A percentile compares a stretch with the other conserved stretches of the same genome.
Evolutionary conservation across 331 rosid genomes (phyloP).

Genomic region (Quercus lobata): DNA sequence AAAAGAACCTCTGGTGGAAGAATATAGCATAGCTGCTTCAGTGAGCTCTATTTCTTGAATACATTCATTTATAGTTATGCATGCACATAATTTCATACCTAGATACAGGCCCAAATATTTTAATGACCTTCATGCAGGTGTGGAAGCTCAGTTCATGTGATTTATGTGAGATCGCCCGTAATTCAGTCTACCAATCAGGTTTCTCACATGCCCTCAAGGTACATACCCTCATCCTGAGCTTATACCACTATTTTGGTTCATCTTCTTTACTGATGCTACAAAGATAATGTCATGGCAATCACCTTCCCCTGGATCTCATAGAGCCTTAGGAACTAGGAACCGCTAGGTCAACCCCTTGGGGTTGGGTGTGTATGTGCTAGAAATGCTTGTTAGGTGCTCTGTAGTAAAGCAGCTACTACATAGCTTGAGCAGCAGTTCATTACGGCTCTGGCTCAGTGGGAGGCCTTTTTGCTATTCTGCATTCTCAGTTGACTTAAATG

Average conservation of each 20-base stretch:
- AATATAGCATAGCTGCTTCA: conserved; percentile 97
- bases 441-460: not conserved
- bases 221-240: not conserved
- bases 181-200: conserved; percentile 98
- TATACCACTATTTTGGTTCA: not conserved
- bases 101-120: not conserved
- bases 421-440: not conserved
- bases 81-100: not conserved
- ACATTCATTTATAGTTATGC: not conserved
- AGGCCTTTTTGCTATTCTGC: not conserved
- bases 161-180: conserved; percentile 95
- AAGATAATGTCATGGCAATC: not conserved
- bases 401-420: not conserved
- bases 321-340: too few relatives aligned
- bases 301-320: not conserved
- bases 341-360: too few relatives aligned
- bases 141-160: conserved; percentile 99
- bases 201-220: conserved; percentile 97
- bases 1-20: conserved; percentile 97
- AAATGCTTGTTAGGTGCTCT: not conserved
- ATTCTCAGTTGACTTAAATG: not conserved
- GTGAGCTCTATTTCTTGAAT: conserved; percentile 51
- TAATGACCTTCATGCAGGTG: conserved; percentile 45
- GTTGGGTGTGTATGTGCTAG: not conserved
- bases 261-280: not conserved